A percentile compares a stretch with the other conserved stretches of the same genome.
Evolutionary conservation across 768 basidiomycete species (phyloP).

Genomic region (Tylopilus cervinicoccineus): DNA sequence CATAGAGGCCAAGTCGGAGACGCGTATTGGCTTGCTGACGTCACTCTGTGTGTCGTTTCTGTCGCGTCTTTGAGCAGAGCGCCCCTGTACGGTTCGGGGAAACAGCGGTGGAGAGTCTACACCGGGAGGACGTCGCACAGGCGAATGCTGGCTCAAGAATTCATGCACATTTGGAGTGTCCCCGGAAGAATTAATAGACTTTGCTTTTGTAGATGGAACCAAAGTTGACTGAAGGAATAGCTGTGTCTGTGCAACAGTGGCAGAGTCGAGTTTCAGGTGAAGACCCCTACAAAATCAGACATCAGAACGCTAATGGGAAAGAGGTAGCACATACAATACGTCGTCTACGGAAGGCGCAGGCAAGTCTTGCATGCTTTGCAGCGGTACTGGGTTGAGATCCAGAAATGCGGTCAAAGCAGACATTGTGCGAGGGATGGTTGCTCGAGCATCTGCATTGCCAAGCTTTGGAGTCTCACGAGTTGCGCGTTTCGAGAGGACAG

Average conservation of each 20-base stretch:
- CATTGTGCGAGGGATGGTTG: constrained; percentile 25
- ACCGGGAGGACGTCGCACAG: constrained; percentile 20
- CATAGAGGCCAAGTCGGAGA: constrained; percentile 28
- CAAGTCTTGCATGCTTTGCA: constrained; percentile 32
- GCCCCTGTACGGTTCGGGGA: constrained; percentile 25
- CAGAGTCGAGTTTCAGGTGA: constrained; percentile 28
- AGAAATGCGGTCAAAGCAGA: constrained; percentile 21
- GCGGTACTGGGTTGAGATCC: constrained; percentile 21
- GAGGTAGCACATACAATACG: constrained; percentile 36
- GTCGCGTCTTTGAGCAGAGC: neutral
- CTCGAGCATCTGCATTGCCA: constrained; percentile 27
- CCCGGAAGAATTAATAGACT: constrained; percentile 9
- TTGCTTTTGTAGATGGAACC: constrained; percentile 13
- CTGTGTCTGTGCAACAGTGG: constrained; percentile 21
- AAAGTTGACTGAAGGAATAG: constrained; percentile 28
- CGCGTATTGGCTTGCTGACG: constrained; percentile 10
- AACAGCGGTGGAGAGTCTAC: constrained; percentile 45
- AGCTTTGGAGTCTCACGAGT: constrained; percentile 43
- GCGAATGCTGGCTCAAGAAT: constrained; percentile 32
- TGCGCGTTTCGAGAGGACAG: constrained; percentile 43
- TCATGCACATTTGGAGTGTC: constrained; percentile 18
- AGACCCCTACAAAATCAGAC: constrained; percentile 30
- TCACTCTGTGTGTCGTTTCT: neutral
- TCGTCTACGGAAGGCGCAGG: constrained; percentile 30
- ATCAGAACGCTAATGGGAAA: neutral